Evolutionary conservation across 305 asterid genomes (phyloP).

Genomic region (Fraxinus sp.): DNA sequence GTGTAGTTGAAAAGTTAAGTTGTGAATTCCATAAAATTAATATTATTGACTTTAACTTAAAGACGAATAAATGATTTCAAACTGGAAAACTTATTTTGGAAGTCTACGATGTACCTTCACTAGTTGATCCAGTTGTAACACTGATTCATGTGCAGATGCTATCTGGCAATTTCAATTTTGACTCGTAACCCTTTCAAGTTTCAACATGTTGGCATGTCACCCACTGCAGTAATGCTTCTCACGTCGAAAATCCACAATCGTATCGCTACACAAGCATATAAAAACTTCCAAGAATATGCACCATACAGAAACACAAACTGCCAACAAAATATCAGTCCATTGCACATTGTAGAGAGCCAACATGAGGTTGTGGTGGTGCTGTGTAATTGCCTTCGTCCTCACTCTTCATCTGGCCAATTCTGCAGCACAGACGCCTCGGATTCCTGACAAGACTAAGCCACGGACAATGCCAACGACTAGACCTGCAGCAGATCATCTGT

Average conservation of each 20-base stretch:
- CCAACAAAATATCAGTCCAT: neutral
- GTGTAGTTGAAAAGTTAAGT: neutral
- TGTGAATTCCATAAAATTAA: too few species aligned
- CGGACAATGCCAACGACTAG: neutral
- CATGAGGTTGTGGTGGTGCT: conserved; percentile 29
- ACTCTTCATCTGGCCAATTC: conserved; percentile 2
- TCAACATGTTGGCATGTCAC: conserved; percentile 35
- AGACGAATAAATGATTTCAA: too few species aligned
- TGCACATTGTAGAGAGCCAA: neutral
- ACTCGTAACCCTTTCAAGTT: neutral
- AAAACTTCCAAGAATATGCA: neutral
- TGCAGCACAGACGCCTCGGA: conserved; percentile 4
- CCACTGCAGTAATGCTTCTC: conserved; percentile 34
- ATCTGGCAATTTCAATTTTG: neutral
- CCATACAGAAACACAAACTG: neutral
- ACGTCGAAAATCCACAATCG: conserved; percentile 26
- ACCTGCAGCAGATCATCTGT: conserved; percentile 33
- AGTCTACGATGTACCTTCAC: neutral
- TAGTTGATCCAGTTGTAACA: neutral
- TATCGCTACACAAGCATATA: conserved; percentile 6
- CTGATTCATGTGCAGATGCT: neutral
- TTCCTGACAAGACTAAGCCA: neutral
- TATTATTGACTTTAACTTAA: too few species aligned
- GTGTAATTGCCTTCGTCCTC: neutral
- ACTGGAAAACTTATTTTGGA: neutral